Conservation (phyloP, 352 stramenopile species). For the Phytophthora podocarpi region DNA sequence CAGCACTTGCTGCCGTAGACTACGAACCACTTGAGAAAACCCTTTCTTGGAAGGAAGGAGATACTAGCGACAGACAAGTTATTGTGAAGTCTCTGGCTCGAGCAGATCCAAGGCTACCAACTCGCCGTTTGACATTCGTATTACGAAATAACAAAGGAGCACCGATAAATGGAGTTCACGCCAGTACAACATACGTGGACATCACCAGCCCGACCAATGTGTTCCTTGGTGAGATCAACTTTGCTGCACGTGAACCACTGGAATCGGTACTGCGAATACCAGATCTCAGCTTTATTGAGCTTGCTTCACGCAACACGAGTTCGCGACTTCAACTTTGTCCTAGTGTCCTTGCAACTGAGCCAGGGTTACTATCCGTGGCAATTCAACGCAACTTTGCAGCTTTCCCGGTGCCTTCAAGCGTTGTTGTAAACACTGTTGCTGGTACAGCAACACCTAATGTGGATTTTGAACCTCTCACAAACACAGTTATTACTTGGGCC, state of each 20-base stretch:
- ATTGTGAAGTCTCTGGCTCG: conserved; percentile 45
- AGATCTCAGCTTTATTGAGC: conserved; percentile 52
- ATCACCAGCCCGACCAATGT: conserved; percentile 51
- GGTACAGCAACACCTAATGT: conserved; percentile 55
- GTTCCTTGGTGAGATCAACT: conserved; percentile 54
- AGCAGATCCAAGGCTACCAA: conserved; percentile 34
- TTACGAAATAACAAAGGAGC: conserved; percentile 38
- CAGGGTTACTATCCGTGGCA: conserved; percentile 46
- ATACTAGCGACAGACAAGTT: conserved; percentile 52
- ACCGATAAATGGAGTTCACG: conserved; percentile 26
- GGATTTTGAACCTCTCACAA: conserved; percentile 51
- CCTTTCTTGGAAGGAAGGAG: conserved; percentile 59
- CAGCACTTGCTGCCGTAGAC: conserved; percentile 52
- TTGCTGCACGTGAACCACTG: conserved; percentile 42
- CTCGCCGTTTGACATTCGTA: conserved; percentile 43
- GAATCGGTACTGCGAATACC: conserved; percentile 37
- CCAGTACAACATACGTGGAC: conserved; percentile 46
- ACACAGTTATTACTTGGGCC: conserved; percentile 35
- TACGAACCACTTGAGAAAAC: conserved; percentile 45
- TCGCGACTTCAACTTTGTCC: conserved; percentile 61
- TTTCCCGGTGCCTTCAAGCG: conserved; percentile 29
- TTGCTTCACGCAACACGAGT: conserved; percentile 53
- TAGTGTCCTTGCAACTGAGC: conserved; percentile 35
- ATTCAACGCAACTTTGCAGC: conserved; percentile 60
- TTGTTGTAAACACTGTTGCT: conserved; percentile 46